Evolutionary conservation across 2,329 filamentous ascomycete species (phyloP), one percentile per base, ranked within the genome.

Genomic region (Amphichorda felina): DNA sequence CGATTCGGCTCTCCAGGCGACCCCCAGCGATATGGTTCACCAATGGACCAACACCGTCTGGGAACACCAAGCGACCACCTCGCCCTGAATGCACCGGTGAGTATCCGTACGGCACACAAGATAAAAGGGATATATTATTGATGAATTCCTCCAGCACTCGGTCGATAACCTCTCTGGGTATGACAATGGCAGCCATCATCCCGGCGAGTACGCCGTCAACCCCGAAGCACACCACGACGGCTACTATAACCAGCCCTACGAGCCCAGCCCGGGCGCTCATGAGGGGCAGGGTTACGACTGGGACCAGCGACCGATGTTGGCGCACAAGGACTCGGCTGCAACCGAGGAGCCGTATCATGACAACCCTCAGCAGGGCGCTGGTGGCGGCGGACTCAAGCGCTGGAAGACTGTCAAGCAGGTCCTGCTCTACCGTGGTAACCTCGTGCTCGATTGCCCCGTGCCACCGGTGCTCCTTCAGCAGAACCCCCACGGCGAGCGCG

Each of bases 371-470:
- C 51, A 55, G 33, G 70, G n/a, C n/a, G n/a, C n/a, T n/a, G n/a
- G n/a, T n/a, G 53, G 43, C 38, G 45, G 44, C 15, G 43, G 72
- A 4, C 77, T 96, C 45, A 81, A 84, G 56, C 74, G 91, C 55
- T 96, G 86, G 84, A 98, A 96, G 68, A 98, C 91, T 0, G 89
- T 98, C 33, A 98, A 96, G 62, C 86, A 95, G 64, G 89, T 98
- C n/a, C 79, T 93, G 49, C 63, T 98, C 36, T 98, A 94, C 68
- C 82, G 93, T 45, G 91, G 91, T 43, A 98, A 98, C 60, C 72
- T 98, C 49, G 88, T 98, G 26, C 77, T 98, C 4, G 91, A 98
- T 57, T 98, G 91, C 54, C 91, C 91, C 0, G 85, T 98, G 39
- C 89, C 91, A 1, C 89, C 91, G 0, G 76, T 80, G 49, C 66